Percentiles rank a stretch among this genome's conserved stretches.
phyloP scores from a whole-genome alignment of 116 monocot species.

The Papilionanthe hybrid region DNA sequence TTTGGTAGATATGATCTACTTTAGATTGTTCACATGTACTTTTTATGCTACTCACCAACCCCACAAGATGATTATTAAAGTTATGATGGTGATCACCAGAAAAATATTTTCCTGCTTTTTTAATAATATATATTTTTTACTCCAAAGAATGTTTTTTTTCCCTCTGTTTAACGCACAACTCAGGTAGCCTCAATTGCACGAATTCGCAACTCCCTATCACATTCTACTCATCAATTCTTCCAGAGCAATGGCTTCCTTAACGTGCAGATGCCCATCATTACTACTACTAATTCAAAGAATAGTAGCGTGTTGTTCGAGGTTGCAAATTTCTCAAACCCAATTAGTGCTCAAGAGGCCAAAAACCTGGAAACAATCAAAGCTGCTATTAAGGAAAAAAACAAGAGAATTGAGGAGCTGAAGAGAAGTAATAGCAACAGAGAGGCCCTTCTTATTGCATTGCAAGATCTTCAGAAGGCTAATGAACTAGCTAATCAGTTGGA shows the following conservation, averaged over 20 bases:
- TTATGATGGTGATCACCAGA: not conserved
- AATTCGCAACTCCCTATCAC: constrained; percentile 38
- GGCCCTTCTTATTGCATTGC: constrained; percentile 42
- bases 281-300: constrained; percentile 17
- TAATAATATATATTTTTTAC: not conserved
- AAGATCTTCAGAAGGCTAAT: constrained; percentile 62
- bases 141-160: not conserved
- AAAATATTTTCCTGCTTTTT: not conserved
- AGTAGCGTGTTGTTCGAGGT: constrained; percentile 31
- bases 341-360: constrained; percentile 11
- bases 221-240: constrained; percentile 56
- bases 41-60: too few species aligned
- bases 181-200: constrained; percentile 65
- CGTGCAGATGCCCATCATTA: constrained; percentile 80
- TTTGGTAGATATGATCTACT: not conserved
- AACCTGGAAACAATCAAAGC: constrained; percentile 41
- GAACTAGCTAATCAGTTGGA: constrained; percentile 55
- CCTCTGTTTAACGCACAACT: constrained; percentile 8
- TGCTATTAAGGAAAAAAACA: constrained; percentile 59
- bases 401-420: constrained; percentile 60
- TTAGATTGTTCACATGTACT: not conserved
- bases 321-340: constrained; percentile 25
- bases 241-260: constrained; percentile 61
- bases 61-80: too few species aligned
- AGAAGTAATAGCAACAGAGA: constrained; percentile 72